These are phyloP conservation scores for Delitschia confertaspora DNA, from an alignment of 495 filamentous ascomycete species.

Conservation along the genomic window DNA sequence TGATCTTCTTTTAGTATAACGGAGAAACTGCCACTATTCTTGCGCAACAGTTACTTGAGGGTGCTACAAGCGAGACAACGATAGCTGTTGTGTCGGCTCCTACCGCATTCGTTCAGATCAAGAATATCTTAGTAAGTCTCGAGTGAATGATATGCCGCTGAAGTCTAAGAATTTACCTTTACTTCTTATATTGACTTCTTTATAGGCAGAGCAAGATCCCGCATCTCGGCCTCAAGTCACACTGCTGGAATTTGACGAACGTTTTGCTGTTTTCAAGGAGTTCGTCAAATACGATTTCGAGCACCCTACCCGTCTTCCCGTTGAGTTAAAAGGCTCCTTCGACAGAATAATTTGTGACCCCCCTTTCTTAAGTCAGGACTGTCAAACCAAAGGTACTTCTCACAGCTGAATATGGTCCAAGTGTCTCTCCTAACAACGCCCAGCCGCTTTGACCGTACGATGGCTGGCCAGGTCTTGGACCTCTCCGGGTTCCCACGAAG, in stretches of 20 bases:
- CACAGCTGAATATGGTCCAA: slow-evolving; percentile 4
- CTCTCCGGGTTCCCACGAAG: slow-evolving; percentile 1
- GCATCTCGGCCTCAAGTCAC: slow-evolving; percentile 45
- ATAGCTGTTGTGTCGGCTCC: slow-evolving; percentile 67
- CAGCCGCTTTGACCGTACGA: slow-evolving; percentile 62
- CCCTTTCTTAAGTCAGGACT: slow-evolving; percentile 69
- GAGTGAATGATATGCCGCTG: slow-evolving; percentile 9
- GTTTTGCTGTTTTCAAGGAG: slow-evolving; percentile 62
- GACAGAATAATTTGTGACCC: slow-evolving; percentile 67
- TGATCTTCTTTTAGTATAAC: slow-evolving; percentile 47
- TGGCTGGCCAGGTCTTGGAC: slow-evolving; percentile 50
- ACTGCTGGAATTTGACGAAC: slow-evolving; percentile 61
- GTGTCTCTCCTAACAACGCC: slow-evolving; percentile 1
- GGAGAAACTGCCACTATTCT: slow-evolving; percentile 55
- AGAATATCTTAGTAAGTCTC: slow-evolving; percentile 51
- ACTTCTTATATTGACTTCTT: not conserved
- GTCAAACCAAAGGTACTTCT: slow-evolving; percentile 62
- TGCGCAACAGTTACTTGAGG: slow-evolving; percentile 54
- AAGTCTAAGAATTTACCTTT: not conserved
- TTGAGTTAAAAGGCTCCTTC: slow-evolving; percentile 51
- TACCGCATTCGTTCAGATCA: slow-evolving; percentile 65
- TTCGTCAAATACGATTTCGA: slow-evolving; percentile 67
- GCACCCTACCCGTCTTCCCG: slow-evolving; percentile 53
- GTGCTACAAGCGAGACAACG: slow-evolving; percentile 40
- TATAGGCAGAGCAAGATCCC: slow-evolving; percentile 15